Evolutionary conservation across 352 stramenopile genomes (phyloP).

Genomic region (Globisporangium acanthophoron): DNA sequence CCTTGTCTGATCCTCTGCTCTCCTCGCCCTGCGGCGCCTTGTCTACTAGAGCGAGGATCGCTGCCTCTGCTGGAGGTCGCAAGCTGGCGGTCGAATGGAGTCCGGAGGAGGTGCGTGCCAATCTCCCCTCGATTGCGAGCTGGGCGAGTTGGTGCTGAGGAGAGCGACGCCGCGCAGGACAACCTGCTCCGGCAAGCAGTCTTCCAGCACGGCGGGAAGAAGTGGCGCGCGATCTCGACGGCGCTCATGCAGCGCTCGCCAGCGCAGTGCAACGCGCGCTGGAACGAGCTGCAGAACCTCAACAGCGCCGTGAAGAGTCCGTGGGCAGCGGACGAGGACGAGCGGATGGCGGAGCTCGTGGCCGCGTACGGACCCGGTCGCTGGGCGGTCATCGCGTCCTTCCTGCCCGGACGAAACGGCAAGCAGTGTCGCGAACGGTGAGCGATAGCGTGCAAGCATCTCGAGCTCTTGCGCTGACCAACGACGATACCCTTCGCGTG

Average conservation of each 20-base stretch:
- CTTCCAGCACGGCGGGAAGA: conserved; percentile 70
- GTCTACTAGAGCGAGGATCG: too few relatives aligned
- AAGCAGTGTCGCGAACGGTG: conserved; percentile 86
- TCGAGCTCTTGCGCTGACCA: too few relatives aligned
- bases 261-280: conserved; percentile 56
- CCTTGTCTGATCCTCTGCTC: too few relatives aligned
- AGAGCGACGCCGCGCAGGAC: conserved; percentile 28
- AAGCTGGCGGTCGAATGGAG: too few relatives aligned
- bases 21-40: too few relatives aligned
- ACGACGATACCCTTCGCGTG: background rate
- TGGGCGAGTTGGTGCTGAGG: too few relatives aligned
- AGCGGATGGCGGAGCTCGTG: conserved; percentile 53
- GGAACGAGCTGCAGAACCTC: conserved; percentile 66
- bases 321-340: conserved; percentile 59
- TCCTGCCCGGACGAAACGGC: conserved; percentile 74
- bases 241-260: conserved; percentile 38
- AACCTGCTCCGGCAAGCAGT: conserved; percentile 59
- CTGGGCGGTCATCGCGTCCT: conserved; percentile 81
- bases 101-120: too few relatives aligned
- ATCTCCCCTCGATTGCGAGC: too few relatives aligned
- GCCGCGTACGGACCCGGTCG: conserved; percentile 48
- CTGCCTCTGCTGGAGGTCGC: too few relatives aligned
- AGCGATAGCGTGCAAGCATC: conserved; percentile 1
- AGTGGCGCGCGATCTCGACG: conserved; percentile 64
- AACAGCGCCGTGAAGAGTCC: conserved; percentile 55